phyloP scores from a whole-genome alignment of 2,329 filamentous ascomycete species.

The Colletotrichum chlorophyti region DNA sequence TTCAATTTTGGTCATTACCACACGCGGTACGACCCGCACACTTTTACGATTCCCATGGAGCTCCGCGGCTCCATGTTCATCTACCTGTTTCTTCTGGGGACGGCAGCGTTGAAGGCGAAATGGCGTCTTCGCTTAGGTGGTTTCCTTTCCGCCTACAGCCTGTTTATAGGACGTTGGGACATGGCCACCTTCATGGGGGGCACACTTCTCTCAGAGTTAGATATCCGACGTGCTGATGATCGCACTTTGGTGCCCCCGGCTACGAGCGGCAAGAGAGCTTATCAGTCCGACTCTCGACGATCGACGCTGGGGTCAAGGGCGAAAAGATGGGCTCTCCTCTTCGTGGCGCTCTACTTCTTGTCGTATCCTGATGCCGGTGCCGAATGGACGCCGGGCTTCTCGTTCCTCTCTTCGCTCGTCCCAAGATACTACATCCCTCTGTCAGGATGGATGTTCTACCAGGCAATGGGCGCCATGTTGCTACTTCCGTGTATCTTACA shows the following conservation, averaged over 20 bases:
- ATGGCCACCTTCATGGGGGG: slow-evolving; percentile 47
- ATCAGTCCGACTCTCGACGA: slow-evolving; percentile 5
- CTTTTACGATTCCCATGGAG: slow-evolving; percentile 50
- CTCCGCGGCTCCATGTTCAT: slow-evolving; percentile 48
- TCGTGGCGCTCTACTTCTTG: slow-evolving; percentile 45
- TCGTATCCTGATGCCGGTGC: slow-evolving; percentile 47
- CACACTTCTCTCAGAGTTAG: slow-evolving; percentile 43
- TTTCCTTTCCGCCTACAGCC: slow-evolving; percentile 40
- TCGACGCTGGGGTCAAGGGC: slow-evolving; percentile 26
- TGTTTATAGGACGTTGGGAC: slow-evolving; percentile 46
- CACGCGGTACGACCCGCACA: slow-evolving; percentile 48
- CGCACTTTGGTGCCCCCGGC: slow-evolving; percentile 28
- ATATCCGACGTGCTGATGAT: slow-evolving; percentile 37
- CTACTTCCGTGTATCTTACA: slow-evolving; percentile 44
- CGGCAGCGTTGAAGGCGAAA: slow-evolving; percentile 41
- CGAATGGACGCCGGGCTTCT: slow-evolving; percentile 46
- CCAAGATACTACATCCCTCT: slow-evolving; percentile 45
- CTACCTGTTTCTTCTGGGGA: slow-evolving; percentile 47
- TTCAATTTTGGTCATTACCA: slow-evolving; percentile 48
- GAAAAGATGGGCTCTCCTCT: slow-evolving; percentile 36
- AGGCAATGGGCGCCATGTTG: slow-evolving; percentile 44
- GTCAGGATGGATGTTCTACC: slow-evolving; percentile 48
- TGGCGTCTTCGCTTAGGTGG: slow-evolving; percentile 41
- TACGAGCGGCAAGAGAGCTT: slow-evolving; percentile 4
- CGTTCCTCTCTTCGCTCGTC: slow-evolving; percentile 39